phyloP scores from a whole-genome alignment of 495 filamentous ascomycete genomes.

The Trichoderma asperelloides region DNA sequence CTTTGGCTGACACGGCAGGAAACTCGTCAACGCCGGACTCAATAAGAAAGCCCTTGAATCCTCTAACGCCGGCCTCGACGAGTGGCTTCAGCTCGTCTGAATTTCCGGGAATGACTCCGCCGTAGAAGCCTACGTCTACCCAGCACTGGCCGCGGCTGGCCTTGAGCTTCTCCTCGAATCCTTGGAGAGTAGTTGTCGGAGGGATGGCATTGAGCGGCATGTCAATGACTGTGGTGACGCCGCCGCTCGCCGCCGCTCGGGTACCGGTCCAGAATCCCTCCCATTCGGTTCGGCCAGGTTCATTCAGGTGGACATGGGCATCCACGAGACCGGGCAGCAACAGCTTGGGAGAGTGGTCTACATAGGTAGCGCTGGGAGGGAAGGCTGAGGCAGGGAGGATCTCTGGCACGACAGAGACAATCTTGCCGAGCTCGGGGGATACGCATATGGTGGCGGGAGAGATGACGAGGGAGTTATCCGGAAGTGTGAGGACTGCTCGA shows the following conservation, averaged over 20 bases:
- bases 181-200: slow-evolving; percentile 81
- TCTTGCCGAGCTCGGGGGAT: slow-evolving; percentile 73
- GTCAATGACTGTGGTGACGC: slow-evolving; percentile 95
- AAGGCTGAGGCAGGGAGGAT: slow-evolving; percentile 67
- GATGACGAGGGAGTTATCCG: slow-evolving; percentile 42
- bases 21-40: slow-evolving; percentile 96
- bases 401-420: slow-evolving; percentile 64
- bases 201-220: slow-evolving; percentile 98
- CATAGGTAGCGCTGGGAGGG: slow-evolving; percentile 60
- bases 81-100: slow-evolving; percentile 67
- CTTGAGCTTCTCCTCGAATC: slow-evolving; percentile 72
- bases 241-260: slow-evolving; percentile 86
- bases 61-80: slow-evolving; percentile 76
- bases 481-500: slow-evolving; percentile 68
- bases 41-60: slow-evolving; percentile 97
- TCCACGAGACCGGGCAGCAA: slow-evolving; percentile 90
- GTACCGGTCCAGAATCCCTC: slow-evolving; percentile 95
- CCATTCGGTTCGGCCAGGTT: slow-evolving; percentile 97
- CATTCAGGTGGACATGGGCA: slow-evolving; percentile 96
- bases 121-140: slow-evolving; percentile 98
- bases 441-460: slow-evolving; percentile 65
- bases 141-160: slow-evolving; percentile 89
- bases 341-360: slow-evolving; percentile 77
- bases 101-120: slow-evolving; percentile 90
- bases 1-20: slow-evolving; percentile 71